phyloP scores from a whole-genome alignment of 2,329 filamentous ascomycete species.

The Microdochium bolleyi region DNA sequence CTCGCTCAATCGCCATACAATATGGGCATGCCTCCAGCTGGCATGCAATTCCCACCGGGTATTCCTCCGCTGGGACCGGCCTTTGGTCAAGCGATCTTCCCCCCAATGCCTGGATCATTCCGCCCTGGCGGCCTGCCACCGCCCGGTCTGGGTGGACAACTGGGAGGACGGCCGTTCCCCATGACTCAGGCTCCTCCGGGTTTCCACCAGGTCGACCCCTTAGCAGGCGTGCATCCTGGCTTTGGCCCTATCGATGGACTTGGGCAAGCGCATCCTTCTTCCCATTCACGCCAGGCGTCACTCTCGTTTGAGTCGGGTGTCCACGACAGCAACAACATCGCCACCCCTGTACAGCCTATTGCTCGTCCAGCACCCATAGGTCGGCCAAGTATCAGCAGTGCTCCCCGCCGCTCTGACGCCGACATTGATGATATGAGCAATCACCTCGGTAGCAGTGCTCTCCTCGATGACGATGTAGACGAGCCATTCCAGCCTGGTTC shows the following conservation, averaged over 20 bases:
- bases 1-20: slow-evolving; percentile 31
- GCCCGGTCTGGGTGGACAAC: slow-evolving; percentile 39
- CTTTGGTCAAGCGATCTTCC: slow-evolving; percentile 29
- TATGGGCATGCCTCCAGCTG: slow-evolving; percentile 43
- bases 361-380: slow-evolving; percentile 81
- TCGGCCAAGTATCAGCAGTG: slow-evolving; percentile 58
- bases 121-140: slow-evolving; percentile 38
- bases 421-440: slow-evolving; percentile 66
- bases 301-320: slow-evolving; percentile 53
- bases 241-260: slow-evolving; percentile 22
- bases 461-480: slow-evolving; percentile 64
- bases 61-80: slow-evolving; percentile 52
- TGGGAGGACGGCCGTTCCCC: slow-evolving; percentile 33
- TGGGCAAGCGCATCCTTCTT: slow-evolving; percentile 28
- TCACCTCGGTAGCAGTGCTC: slow-evolving; percentile 83
- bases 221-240: slow-evolving; percentile 28
- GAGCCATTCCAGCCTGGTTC: slow-evolving; percentile 36
- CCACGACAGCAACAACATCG: slow-evolving; percentile 14
- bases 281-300: slow-evolving; percentile 72
- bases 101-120: slow-evolving; percentile 30
- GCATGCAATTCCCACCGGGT: slow-evolving; percentile 47
- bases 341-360: slow-evolving; percentile 61
- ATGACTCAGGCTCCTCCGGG: slow-evolving; percentile 41
- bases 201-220: slow-evolving; percentile 36
- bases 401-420: slow-evolving; percentile 11